A percentile compares a stretch with the other conserved stretches of the same genome.
These are phyloP conservation scores for Russula sp. DNA, from an alignment of 768 basidiomycete genomes.

Conservation along the genomic window DNA sequence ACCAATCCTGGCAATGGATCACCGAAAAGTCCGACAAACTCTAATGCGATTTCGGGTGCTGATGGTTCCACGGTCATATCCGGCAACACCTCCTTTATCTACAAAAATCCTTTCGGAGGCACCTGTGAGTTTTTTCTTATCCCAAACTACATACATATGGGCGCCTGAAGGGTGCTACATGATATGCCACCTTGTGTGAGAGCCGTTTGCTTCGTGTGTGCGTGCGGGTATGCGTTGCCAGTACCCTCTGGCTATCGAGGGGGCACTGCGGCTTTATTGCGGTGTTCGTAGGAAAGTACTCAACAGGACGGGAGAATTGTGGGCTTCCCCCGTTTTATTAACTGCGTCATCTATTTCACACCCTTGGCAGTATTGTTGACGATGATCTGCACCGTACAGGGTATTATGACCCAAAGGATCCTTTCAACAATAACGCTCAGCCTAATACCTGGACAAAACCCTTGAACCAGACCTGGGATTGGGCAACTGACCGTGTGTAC, in stretches of 20 bases:
- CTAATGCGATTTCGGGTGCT: constrained; percentile 12
- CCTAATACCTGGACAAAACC: constrained; percentile 78
- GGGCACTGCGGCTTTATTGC: not conserved
- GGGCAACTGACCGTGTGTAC: constrained; percentile 49
- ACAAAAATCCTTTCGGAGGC: constrained; percentile 42
- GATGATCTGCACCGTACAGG: constrained; percentile 32
- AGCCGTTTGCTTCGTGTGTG: not conserved
- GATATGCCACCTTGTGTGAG: not conserved
- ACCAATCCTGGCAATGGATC: not conserved
- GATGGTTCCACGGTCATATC: constrained; percentile 27
- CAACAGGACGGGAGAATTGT: not conserved
- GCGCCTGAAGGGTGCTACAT: not conserved
- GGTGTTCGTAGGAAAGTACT: not conserved
- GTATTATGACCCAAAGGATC: constrained; percentile 62
- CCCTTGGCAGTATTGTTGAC: not conserved
- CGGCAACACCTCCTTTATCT: constrained; percentile 39
- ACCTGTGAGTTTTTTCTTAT: constrained; percentile 27
- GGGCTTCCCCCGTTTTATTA: not conserved
- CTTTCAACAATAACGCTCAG: constrained; percentile 69
- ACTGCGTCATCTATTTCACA: not conserved
- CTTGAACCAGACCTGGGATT: constrained; percentile 72
- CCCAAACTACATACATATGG: not conserved
- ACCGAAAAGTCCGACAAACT: not conserved
- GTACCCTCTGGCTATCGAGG: not conserved
- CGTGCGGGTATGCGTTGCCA: not conserved